Evolutionary conservation across 208 protist species (phyloP).

Genomic region (Trypanosoma mega): DNA sequence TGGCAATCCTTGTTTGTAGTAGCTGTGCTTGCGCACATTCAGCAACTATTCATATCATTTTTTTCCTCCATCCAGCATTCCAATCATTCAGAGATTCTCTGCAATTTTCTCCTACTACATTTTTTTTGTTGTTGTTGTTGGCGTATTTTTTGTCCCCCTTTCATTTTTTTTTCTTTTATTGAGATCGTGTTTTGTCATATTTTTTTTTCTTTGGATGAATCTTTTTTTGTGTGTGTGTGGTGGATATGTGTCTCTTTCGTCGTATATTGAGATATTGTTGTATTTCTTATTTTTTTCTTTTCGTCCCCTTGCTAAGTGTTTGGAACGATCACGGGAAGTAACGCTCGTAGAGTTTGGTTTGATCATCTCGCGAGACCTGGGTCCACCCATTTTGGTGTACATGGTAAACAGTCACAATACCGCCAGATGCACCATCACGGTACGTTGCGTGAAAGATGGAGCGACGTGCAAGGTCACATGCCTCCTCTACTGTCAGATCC

Average conservation of each 20-base stretch:
- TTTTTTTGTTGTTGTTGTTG: not conserved
- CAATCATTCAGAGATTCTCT: too few relatives aligned
- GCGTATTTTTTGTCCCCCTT: not conserved
- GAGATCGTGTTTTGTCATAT: too few relatives aligned
- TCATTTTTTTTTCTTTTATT: too few relatives aligned
- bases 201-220: too few relatives aligned
- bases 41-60: too few relatives aligned
- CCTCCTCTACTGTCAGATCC: constrained; percentile 96
- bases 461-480: constrained; percentile 96
- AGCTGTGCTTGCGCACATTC: too few relatives aligned
- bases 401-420: constrained; percentile 97
- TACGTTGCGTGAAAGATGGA: constrained; percentile 99
- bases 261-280: too few relatives aligned
- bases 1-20: too few relatives aligned
- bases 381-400: constrained; percentile 94
- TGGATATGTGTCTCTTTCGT: too few relatives aligned
- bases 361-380: constrained; percentile 94
- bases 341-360: constrained; percentile 81
- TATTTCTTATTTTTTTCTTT: constrained; percentile 1
- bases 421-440: constrained; percentile 98
- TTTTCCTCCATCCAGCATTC: too few relatives aligned
- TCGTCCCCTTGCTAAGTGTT: constrained; percentile 34
- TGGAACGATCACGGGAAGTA: constrained; percentile 44
- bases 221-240: too few relatives aligned
- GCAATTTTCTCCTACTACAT: constrained; percentile 3